phyloP scores from a whole-genome alignment of 208 protist genomes.

The Leishmania turanica region DNA sequence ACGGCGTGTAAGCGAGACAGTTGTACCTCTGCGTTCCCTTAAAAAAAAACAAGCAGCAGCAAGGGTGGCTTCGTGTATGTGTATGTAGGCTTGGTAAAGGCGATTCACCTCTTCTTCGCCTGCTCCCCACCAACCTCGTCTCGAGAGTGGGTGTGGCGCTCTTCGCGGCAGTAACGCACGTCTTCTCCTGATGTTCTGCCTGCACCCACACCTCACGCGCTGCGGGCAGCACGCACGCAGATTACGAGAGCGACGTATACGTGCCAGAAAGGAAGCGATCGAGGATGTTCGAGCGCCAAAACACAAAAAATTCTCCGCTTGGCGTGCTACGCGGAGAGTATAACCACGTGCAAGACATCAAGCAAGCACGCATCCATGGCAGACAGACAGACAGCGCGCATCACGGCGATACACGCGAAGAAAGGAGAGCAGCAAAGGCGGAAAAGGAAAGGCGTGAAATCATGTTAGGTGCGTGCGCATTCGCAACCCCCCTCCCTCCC shows the following conservation, averaged over 20 bases:
- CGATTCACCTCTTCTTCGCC: background rate
- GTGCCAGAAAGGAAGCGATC: background rate
- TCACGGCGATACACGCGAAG: background rate
- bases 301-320: background rate
- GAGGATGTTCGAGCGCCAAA: background rate
- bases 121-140: background rate
- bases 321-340: background rate
- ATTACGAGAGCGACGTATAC: constrained; percentile 11
- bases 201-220: background rate
- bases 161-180: background rate
- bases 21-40: background rate
- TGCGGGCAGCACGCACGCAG: background rate
- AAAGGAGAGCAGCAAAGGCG: background rate
- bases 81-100: background rate
- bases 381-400: background rate
- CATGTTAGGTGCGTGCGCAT: background rate
- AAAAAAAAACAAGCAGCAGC: background rate
- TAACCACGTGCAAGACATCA: constrained; percentile 5
- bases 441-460: background rate
- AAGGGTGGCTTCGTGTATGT: background rate
- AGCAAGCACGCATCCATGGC: background rate
- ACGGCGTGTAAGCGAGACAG: background rate
- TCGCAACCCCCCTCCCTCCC: background rate
- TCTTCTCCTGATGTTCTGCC: background rate
- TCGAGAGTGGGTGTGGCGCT: no score